Base-by-base conservation (phyloP, 1,284 basidiomycete species). In the Malassezia caprae region DNA sequence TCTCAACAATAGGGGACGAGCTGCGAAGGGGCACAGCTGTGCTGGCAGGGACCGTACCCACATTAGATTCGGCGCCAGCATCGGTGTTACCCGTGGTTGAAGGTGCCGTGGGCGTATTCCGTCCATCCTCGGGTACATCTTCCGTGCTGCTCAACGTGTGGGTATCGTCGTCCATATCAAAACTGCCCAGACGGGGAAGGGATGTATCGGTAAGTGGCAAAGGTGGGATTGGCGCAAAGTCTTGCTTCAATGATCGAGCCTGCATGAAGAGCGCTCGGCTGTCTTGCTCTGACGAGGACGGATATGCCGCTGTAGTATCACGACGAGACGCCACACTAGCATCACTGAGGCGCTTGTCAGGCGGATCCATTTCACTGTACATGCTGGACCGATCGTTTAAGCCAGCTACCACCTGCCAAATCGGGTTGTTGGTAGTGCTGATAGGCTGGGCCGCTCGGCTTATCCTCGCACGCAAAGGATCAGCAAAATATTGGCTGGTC, bases 351-450 rank as follows among this genome's bases (percentile, higher is more conserved):
- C 55, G 55, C 17, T 51, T 41, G 26, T 39, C 45, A 23, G 30
- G 26, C 23, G 13, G 11, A 7, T 42, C 49, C 37, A 45, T 10
- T 3, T 57, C 55, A 27, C 49, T 52, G 41, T 47, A 47, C 13
- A 57, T 23, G 28, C 55, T 57, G 2, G 55, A 35, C 11, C 50
- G 55, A 23, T 57, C 55, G 28, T 52, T 45, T 17, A 57, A 43
- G 2, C 55, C 55, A 13, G 49, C 55, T 4, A 57, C 30, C 10
- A 57, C 50, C 19, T 57, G 49, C 55, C 55, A 57, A n/a, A 57
- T 40, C 2, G 55, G 55, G 31, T 57, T 57, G 28, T 28, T 51
- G 3, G 47, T 47, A 21, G 7, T 48, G 31, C 46, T 34, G 8
- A 48, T 28, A n/a, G 27, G 34, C 13, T 17, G 31, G 3, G 32